phyloP scores from a whole-genome alignment of 83 land plant genomes.

The Picea abies region DNA sequence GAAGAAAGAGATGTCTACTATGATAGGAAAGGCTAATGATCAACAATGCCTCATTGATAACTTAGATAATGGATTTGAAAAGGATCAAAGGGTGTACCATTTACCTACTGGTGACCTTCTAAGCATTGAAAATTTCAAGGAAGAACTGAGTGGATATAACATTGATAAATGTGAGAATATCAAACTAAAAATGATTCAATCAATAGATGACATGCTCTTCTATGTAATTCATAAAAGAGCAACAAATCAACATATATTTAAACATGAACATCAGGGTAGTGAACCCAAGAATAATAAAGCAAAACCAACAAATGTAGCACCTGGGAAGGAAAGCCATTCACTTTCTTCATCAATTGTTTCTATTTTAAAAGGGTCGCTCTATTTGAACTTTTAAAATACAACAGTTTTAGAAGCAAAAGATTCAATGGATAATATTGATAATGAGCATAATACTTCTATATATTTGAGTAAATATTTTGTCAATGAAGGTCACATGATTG shows the following conservation, averaged over 20 bases:
- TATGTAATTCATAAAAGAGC: slow-evolving; percentile 60
- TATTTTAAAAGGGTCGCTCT: not conserved
- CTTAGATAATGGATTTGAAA: slow-evolving; percentile 84
- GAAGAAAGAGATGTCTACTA: slow-evolving; percentile 96
- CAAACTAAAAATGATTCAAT: slow-evolving; percentile 90
- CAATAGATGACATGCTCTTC: slow-evolving; percentile 96
- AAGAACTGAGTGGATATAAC: slow-evolving; percentile 69
- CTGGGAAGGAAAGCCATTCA: not conserved
- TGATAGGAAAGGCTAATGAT: slow-evolving; percentile 96
- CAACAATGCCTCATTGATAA: slow-evolving; percentile 86
- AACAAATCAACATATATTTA: not conserved
- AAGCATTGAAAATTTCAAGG: slow-evolving; percentile 75
- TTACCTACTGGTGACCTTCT: slow-evolving; percentile 90
- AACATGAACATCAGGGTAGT: not conserved
- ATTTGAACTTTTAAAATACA: not conserved
- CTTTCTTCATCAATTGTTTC: not conserved
- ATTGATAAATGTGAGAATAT: slow-evolving; percentile 92
- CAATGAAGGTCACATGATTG: not conserved
- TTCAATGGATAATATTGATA: not conserved
- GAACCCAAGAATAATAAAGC: not conserved
- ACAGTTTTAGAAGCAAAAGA: not conserved
- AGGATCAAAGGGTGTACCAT: slow-evolving; percentile 91
- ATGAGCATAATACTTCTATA: not conserved
- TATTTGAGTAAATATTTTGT: not conserved
- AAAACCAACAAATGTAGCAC: not conserved